These are phyloP conservation scores for Argentina anserina DNA, from an alignment of 306 rosid species.

Conservation along the genomic window DNA sequence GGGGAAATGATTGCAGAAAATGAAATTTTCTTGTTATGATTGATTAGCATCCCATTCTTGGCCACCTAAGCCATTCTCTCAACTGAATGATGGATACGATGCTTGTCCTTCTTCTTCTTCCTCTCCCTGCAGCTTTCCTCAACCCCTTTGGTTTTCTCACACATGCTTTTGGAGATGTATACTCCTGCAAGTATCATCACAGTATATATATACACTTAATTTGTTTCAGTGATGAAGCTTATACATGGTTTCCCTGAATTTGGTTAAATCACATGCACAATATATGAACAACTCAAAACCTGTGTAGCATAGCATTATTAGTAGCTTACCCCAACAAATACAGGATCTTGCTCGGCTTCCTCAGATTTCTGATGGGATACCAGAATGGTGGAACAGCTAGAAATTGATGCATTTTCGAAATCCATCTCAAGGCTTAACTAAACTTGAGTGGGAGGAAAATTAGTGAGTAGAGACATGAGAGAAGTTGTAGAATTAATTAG, in stretches of 20 bases:
- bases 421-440: slow-evolving; percentile 30
- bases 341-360: slow-evolving; percentile 13
- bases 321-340: slow-evolving; percentile 2
- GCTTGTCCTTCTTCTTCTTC: not conserved
- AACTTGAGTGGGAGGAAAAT: not conserved
- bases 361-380: slow-evolving; percentile 8
- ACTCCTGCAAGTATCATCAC: slow-evolving; percentile 24
- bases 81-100: not conserved
- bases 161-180: slow-evolving; percentile 14
- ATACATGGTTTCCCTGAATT: not conserved
- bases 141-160: slow-evolving; percentile 17
- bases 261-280: not conserved
- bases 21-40: not conserved
- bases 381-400: slow-evolving; percentile 24
- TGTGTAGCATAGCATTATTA: not conserved
- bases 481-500: not conserved
- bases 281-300: not conserved
- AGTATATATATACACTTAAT: too few relatives aligned
- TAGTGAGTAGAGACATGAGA: not conserved
- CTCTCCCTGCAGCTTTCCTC: not conserved
- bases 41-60: slow-evolving; percentile 24
- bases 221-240: not conserved
- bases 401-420: slow-evolving; percentile 30
- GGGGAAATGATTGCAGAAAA: not conserved
- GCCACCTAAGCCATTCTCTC: slow-evolving; percentile 30